Base-by-base conservation (phyloP, 192 early-diverging fungal species). In the Chytriomyces hyalinus region DNA sequence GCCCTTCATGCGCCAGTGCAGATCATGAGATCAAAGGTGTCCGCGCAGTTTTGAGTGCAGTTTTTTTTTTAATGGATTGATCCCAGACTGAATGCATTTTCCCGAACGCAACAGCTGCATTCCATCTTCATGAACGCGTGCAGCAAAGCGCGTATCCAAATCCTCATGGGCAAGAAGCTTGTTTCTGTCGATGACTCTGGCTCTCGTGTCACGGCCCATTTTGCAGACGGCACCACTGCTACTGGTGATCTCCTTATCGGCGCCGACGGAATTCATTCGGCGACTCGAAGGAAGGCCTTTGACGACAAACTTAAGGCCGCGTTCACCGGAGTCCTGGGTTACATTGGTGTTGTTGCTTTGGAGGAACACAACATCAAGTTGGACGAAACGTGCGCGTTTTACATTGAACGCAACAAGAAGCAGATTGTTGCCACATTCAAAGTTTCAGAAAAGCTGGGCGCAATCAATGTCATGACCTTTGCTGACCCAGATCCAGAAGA, bases 241-340 rank as follows among this genome's bases (percentile, higher is more conserved):
- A 28, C 10, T 13, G 76, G 70, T 3, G 67, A 77, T 61, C 13
- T 77, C 28, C 8, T 77, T 20, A 50, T 77, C 49, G 76, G 76
- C 43, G 65, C 67, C 57, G 76, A 77, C 50, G 76, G 76, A n/a
- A 20, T 75, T 10, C 24, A 66, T 13, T 67, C 64, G 20, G 36
- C 24, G 8, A 53, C 72, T 11, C 51, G 80, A 26, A 44, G 68
- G 1, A n/a, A 77, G 11, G 48, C 82, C 6, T 36, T 85, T 13
- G 83, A 83, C 59, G 80, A 67, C 0, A 83, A 49, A 22, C 9
- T 49, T 3, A 47, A 47, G 20, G 44, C 75, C 10, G 20, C 7
- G 65, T 76, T 51, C 66, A 76, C 65, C 13, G 75, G 75, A 9
- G 61, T 76, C 11, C 36, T 69, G 3, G 65, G 59, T 6, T 49